A percentile compares a stretch with the other conserved stretches of the same genome.
phyloP scores from a whole-genome alignment of 2,329 filamentous ascomycete genomes.

The Pseudocercospora fuligena region DNA sequence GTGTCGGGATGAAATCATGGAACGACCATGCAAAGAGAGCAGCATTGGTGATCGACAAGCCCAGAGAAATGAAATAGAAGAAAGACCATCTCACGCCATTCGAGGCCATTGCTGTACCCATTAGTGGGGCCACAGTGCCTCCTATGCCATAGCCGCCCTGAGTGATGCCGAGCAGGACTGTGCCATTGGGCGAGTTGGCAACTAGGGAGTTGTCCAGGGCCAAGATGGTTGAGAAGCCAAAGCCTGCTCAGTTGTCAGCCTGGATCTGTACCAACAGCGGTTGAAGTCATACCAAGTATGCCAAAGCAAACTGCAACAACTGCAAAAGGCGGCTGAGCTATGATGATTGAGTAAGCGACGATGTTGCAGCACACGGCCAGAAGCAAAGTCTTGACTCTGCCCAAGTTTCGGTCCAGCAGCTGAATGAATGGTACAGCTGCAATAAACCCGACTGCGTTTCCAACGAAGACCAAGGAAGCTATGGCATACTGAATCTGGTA shows the following conservation, averaged over 20 bases:
- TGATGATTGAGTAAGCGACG: neutral
- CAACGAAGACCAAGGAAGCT: neutral
- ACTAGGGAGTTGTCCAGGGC: neutral
- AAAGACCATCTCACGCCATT: neutral
- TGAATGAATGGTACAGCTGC: neutral
- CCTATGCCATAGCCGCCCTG: neutral
- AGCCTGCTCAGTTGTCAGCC: neutral
- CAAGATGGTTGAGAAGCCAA: neutral
- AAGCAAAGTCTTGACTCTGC: neutral
- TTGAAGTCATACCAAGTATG: neutral
- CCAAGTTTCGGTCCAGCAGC: neutral
- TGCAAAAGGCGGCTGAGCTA: neutral
- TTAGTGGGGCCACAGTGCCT: neutral
- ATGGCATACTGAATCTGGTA: neutral
- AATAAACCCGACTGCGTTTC: neutral
- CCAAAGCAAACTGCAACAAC: neutral
- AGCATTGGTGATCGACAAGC: neutral
- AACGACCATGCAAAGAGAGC: neutral
- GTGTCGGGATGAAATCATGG: neutral
- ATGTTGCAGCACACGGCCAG: neutral
- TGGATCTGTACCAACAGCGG: neutral
- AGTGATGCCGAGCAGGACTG: neutral
- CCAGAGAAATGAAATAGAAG: neutral
- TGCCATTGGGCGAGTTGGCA: neutral
- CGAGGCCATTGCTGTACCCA: neutral